phyloP scores from a whole-genome alignment of 78 protist genomes.

The Diacronema lutheri region DNA sequence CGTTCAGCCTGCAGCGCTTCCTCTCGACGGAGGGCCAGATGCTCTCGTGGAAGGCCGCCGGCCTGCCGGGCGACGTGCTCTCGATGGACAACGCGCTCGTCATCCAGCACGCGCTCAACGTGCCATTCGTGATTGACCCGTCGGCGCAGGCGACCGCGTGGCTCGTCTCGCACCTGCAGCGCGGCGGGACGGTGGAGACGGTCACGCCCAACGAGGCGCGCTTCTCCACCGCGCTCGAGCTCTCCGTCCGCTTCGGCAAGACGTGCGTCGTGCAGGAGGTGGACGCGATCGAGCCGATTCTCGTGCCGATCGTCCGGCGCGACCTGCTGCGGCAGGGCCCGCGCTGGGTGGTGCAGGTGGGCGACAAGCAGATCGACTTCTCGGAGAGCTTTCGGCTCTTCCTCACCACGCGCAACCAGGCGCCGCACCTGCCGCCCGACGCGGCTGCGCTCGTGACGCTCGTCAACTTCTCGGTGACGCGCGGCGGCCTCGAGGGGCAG shows the following conservation, averaged over 20 bases:
- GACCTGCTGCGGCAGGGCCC: constrained; percentile 36
- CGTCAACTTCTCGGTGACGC: constrained; percentile 75
- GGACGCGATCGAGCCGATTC: constrained; percentile 68
- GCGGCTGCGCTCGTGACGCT: constrained; percentile 45
- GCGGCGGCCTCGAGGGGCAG: constrained; percentile 73
- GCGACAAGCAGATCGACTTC: constrained; percentile 81
- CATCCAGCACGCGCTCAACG: not conserved
- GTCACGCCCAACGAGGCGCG: constrained; percentile 45
- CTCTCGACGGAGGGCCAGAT: constrained; percentile 60
- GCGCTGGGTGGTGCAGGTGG: constrained; percentile 60
- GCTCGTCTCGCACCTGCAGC: constrained; percentile 50
- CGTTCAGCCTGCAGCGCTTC: constrained; percentile 17
- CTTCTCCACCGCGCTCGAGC: constrained; percentile 69
- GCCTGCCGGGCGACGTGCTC: constrained; percentile 78
- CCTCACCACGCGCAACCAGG: constrained; percentile 65
- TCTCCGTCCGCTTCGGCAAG: constrained; percentile 91
- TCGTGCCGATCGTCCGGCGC: constrained; percentile 61
- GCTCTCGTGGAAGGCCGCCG: constrained; percentile 68
- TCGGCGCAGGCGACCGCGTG: constrained; percentile 65
- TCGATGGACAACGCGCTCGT: constrained; percentile 74
- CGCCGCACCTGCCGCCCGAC: constrained; percentile 67
- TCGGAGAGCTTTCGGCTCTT: constrained; percentile 60
- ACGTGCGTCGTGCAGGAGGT: constrained; percentile 75
- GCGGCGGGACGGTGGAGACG: constrained; percentile 30
- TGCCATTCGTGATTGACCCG: constrained; percentile 81